These are phyloP conservation scores for Tricholomella constricta DNA, from an alignment of 768 basidiomycete species.

Conservation along the genomic window DNA sequence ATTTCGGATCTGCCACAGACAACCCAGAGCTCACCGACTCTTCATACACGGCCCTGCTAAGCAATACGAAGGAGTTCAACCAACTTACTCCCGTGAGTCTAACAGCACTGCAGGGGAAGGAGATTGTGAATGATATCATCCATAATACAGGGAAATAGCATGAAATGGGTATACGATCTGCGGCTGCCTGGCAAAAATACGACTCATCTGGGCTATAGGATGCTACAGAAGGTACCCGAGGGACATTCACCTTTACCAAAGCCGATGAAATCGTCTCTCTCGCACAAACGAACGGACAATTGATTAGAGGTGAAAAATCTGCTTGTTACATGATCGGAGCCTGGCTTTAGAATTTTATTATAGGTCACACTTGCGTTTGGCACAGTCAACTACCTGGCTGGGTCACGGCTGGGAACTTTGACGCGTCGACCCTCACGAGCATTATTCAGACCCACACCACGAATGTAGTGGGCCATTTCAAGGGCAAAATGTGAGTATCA, in stretches of 20 bases:
- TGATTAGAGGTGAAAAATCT: conserved; percentile 39
- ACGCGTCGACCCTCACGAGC: conserved; percentile 40
- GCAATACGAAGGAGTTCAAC: conserved; percentile 42
- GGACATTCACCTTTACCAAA: conserved; percentile 46
- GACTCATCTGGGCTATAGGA: conserved; percentile 33
- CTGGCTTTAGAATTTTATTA: not conserved
- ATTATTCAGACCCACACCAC: conserved; percentile 51
- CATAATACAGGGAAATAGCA: conserved; percentile 40
- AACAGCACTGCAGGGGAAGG: not conserved
- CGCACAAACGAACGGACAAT: conserved; percentile 47
- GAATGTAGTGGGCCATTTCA: conserved; percentile 53
- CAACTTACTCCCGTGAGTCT: conserved; percentile 47
- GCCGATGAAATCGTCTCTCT: conserved; percentile 47
- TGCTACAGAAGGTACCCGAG: conserved; percentile 51
- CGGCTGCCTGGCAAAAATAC: not conserved
- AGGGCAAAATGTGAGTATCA: conserved; percentile 48
- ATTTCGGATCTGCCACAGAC: conserved; percentile 55
- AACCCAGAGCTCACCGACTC: conserved; percentile 47
- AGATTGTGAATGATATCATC: not conserved
- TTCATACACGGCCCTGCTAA: conserved; percentile 41
- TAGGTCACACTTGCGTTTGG: conserved; percentile 53
- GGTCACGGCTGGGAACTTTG: conserved; percentile 46
- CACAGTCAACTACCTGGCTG: conserved; percentile 54
- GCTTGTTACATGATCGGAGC: not conserved
- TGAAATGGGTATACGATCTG: conserved; percentile 55